Evolutionary conservation across 495 filamentous ascomycete species (phyloP), one percentile per base, ranked within the genome.

Genomic region (Hypoxylon lienhwacheense): DNA sequence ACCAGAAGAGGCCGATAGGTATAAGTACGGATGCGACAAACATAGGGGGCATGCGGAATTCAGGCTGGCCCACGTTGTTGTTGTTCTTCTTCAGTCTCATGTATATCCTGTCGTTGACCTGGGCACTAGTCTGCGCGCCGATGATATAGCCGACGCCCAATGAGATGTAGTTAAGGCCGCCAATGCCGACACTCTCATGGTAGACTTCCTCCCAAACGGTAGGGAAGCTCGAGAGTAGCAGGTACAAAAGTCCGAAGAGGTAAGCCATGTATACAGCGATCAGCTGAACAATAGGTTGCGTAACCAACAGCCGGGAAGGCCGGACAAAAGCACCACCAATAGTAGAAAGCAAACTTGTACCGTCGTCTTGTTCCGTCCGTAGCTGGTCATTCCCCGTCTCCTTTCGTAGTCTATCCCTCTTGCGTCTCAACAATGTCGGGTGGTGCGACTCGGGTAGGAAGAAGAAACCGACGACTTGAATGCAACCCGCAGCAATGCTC

Each of bases 371-470:
- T 62, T 86, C 81, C 11, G 84, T 87, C 57, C 81, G 76, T 34
- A 84, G 77, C 14, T 69, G 66, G 1, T 56, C 49, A 64, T 89
- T 85, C 17, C 77, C 77, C 1, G 83, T 86, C 55, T 82, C 81
- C 57, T 81, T 80, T 35, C 78, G 76, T 10, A 88, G 73, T 15
- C 68, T 73, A 34, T 73, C 63, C 7, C 79, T 80, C 53, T 84
- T 84, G 12, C 66, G 58, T 6, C 67, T 62, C 1, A 89, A 73
- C 11, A 89, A 66, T 33, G 73, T 77, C 0, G 85, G 82, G 1
- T 74, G 73, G 66, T 87, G 86, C 5, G 85, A 85, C 67, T 89
- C 85, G 47, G 74, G 80, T 0, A 89, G 73, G 61, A 82, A 81
- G 66, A 88, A 81, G 7, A 88, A 48, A 4, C 84, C 86, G 5